Evolutionary conservation across 768 basidiomycete species (phyloP), one percentile per base, ranked within the genome.

Genomic region (Hypsizygus marmoreus): DNA sequence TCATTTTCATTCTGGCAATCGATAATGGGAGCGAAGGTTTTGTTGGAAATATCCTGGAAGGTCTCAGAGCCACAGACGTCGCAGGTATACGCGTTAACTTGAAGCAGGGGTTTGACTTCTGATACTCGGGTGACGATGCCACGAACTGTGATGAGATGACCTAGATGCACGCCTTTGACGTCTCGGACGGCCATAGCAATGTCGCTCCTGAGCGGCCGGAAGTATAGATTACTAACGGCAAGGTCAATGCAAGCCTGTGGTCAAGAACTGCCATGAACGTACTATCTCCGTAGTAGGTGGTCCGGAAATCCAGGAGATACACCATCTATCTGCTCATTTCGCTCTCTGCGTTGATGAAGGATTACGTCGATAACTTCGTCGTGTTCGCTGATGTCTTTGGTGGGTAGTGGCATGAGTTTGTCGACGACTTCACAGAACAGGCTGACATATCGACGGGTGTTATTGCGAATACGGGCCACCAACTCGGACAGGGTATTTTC

Each of bases 71-170:
- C 97, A 64, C 97, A 99, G 49, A 92, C 85, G 62, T 98, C 97
- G 70, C 97, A 98, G 0, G 93, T 95, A 67, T 98, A 99, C 23
- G 95, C 97, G 67, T 95, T 97, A 60, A 98, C 94, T 62, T 91
- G 87, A 11, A 99, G 80, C 13, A 98, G 82, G 8, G 97, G 97
- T 63, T 98, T 98, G 63, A 99, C 97, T 72, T 98, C 97, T 3
- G 95, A 97, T 3, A 99, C 94, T 51, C 97, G 93, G 23, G 94
- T 99, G 42, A 98, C 93, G 55, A 99, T 98, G 44, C 97, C 97
- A 31, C 95, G 90, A 53, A 95, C 91, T 25, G 93, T 98, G 64
- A 99, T 95, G 48, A 98, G 75, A 51, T 80, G 86, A 36, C 97
- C 97, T n/a, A 98, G 79, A 51, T 92, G 86, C 6, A 70, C 58